Base-by-base conservation (phyloP, 2,329 filamentous ascomycete species). In the Leptodontidium sp. region DNA sequence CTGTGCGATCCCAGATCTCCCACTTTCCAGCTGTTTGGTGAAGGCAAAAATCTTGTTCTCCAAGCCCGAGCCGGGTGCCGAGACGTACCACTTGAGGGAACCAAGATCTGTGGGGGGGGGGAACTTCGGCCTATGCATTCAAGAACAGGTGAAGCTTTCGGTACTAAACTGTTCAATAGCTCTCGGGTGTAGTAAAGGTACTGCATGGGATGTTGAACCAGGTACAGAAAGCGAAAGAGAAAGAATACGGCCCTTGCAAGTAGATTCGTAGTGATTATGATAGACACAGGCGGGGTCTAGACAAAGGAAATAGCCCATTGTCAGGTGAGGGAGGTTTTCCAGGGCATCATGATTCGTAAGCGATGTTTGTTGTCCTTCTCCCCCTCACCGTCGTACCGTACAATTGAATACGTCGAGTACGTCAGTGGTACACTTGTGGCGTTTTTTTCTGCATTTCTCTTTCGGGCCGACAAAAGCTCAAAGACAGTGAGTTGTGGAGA, bases 1-100 rank as follows among this genome's bases (percentile, higher is more conserved):
- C 8, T 12, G 49, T 52, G 11, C 26, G 29, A 15, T 26, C 50
- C 26, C 50, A 40, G 17, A 26, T 4, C 55, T 17, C 55, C 35
- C 55, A 59, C 55, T 43, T 59, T 59, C 55, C 55, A 24, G 55
- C 15, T 14, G n/a, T 26, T 21, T 59, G 55, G 35, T 43, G 38
- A 58, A 17, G 53, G 21, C 55, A n/a, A 32, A 35, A 17, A 2
- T 38, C 29, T 58, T 15, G 9, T 59, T 59, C 35, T 43, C 50
- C 35, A 59, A 35, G 4, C n/a, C 38, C 9, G 4, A n/a, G 29
- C 32, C 11, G 1, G 21, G 55, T 32, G 17, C 17, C 55, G n/a
- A 15, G 35, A 17, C n/a, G n/a, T 50, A 50, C 1, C 5, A n/a
- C 6, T 50, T 50, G n/a, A 50, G 47, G 5, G 47, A 21, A 50